Base-by-base conservation (phyloP, 208 protist genomes). In the Crithidia sp. region DNA sequence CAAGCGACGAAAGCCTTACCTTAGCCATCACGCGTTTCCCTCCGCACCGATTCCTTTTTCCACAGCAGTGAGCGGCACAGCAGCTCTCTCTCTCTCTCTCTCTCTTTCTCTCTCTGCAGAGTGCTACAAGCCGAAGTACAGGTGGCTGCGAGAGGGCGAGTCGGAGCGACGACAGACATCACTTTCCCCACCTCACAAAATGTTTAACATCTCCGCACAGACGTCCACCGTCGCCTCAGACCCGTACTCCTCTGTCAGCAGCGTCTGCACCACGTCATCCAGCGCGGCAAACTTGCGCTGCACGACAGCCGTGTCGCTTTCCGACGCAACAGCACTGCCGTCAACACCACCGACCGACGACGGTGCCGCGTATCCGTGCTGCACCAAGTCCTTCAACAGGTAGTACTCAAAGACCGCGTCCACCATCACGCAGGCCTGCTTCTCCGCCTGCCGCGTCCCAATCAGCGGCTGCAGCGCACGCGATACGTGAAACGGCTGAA, bases 381-480 rank as follows among this genome's bases (percentile, higher is more conserved):
- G 17, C 57, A 79, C 41, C 7, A 67, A 12, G 39, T 75, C 74
- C 14, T 57, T 53, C 49, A 83, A 43, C 62, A 83, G 16, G 12
- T 86, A 87, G 55, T 83, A 87, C 62, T 84, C 79, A 17, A 78
- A 65, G 44, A 92, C 66, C 12, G 77, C 77, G 61, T 92, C 84
- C n/a, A 82, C 72, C 44, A 74, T 76, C 14, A 89, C 54, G 49
- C 86, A 84, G 36, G 69, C 77, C 65, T 92, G 79, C 69, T 86
- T 89, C 45, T 70, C 55, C 57, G 86, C 60, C 47, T 80, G 62
- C 39, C 77, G 81, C 10, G 68, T 81, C 13, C 71, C 67, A 17
- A 53, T 79, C 10, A 76, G 74, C 57, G 86, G 59, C 56, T 75
- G 67, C 65, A 75, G 61, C 7, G 59, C 67, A n/a, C 69, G 74